These are phyloP conservation scores for Mortierella sp. DNA, from an alignment of 371 early-diverging fungal genomes.

Conservation along the genomic window DNA sequence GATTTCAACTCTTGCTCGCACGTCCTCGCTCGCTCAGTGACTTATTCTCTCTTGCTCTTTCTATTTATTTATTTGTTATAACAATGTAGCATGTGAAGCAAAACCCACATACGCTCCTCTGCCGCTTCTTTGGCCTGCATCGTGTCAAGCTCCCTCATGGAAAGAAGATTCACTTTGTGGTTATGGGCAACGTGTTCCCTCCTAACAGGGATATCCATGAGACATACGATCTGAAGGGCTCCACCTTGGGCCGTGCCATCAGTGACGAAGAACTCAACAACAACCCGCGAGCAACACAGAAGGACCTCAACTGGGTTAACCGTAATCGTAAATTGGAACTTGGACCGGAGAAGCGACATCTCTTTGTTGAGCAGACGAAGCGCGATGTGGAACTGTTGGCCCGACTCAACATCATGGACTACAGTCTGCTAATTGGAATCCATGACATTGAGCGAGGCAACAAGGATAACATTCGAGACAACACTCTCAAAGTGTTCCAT, in stretches of 20 bases:
- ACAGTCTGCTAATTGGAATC: slow-evolving; percentile 92
- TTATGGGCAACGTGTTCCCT: slow-evolving; percentile 98
- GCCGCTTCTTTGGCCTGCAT: slow-evolving; percentile 95
- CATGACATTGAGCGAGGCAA: slow-evolving; percentile 90
- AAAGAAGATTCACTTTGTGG: slow-evolving; percentile 96
- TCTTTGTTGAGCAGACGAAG: slow-evolving; percentile 86
- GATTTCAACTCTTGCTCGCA: not conserved
- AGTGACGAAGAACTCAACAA: slow-evolving; percentile 78
- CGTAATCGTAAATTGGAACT: slow-evolving; percentile 76
- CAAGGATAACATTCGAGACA: slow-evolving; percentile 86
- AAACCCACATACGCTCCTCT: slow-evolving; percentile 94
- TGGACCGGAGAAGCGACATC: slow-evolving; percentile 82
- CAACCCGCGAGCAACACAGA: slow-evolving; percentile 87
- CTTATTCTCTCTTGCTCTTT: not conserved
- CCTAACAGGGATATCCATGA: slow-evolving; percentile 96
- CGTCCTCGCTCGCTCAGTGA: too few species aligned
- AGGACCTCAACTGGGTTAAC: slow-evolving; percentile 96
- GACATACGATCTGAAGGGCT: slow-evolving; percentile 96
- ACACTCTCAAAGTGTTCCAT: slow-evolving; percentile 84
- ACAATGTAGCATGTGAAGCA: slow-evolving; percentile 78
- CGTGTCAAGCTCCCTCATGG: slow-evolving; percentile 94
- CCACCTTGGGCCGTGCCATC: slow-evolving; percentile 86
- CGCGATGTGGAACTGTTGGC: slow-evolving; percentile 85
- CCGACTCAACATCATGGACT: slow-evolving; percentile 95
- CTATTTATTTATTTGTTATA: not conserved